Evolutionary conservation across 208 protist species (phyloP), one percentile per base, ranked within the genome.

Genomic region (Crithidia fasciculata): DNA sequence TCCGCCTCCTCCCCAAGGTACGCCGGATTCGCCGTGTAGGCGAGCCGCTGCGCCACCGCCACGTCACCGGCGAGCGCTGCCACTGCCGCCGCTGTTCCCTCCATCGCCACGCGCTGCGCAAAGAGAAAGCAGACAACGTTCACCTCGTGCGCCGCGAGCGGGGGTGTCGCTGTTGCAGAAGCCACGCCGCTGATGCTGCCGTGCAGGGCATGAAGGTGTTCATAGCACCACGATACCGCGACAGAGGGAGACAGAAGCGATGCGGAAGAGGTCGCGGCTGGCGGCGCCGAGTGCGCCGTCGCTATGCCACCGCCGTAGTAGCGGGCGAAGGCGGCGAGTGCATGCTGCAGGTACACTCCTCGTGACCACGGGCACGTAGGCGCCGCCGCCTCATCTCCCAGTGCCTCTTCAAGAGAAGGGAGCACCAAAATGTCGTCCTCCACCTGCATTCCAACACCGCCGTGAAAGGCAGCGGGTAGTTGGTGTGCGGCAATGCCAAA

Each of bases 391-490:
- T 47, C 62, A 9, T 18, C 19, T 8, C 18, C n/a, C 58, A n/a
- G 18, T 43, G 50, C 9, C 53, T 57, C 55, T 0, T 37, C 71
- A 69, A 16, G 16, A 36, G 12, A n/a, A 18, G 55, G 86, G 9
- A 91, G 69, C 15, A 91, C 52, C 7, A 91, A 74, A 18, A 89
- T 78, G 47, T 88, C 83, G 69, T 91, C 87, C 63, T 91, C 87
- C 12, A 91, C 56, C 49, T 91, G 87, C 53, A 87, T 28, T 2
- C 84, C 87, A 3, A 87, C 40, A 5, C 84, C 84, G 41, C 69
- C 18, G 18, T 81, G 77, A 58, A 71, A 76, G 8, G 57, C 52
- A 4, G 13, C 16, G 0, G 76, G 77, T n/a, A 81, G 37, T 28
- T 72, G 69, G 36, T 45, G 39, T 13, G 68, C 15, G 10, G 77